Evolutionary conservation across 2,329 filamentous ascomycete genomes (phyloP).

Genomic region (Fusarium sp.): DNA sequence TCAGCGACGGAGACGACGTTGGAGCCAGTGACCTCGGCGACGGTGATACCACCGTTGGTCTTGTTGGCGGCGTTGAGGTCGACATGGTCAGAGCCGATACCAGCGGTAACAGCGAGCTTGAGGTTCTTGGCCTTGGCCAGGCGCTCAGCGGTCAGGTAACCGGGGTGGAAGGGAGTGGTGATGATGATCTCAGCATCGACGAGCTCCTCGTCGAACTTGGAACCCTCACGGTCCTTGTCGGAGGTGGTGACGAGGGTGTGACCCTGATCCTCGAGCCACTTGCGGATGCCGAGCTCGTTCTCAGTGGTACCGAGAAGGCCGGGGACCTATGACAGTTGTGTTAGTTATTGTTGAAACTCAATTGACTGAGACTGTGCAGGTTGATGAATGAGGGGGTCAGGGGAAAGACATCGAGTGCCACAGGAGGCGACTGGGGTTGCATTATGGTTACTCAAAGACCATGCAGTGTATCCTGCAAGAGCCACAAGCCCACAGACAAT

Average conservation of each 20-base stretch:
- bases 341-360: constrained; percentile 30
- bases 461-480: constrained; percentile 29
- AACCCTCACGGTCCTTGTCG: constrained; percentile 95
- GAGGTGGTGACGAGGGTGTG: constrained; percentile 97
- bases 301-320: constrained; percentile 92
- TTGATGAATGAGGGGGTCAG: constrained; percentile 7
- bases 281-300: constrained; percentile 96
- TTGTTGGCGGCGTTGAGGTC: constrained; percentile 97
- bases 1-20: constrained; percentile 99
- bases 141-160: constrained; percentile 95
- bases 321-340: constrained; percentile 63
- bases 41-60: constrained; percentile 96
- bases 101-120: constrained; percentile 95
- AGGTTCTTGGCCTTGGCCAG: constrained; percentile 98
- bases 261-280: constrained; percentile 97
- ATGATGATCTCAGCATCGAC: constrained; percentile 99
- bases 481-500: constrained; percentile 13
- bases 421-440: constrained; percentile 22
- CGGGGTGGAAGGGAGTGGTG: constrained; percentile 98
- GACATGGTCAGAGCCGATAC: constrained; percentile 98
- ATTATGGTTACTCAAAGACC: constrained; percentile 15
- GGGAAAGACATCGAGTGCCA: constrained; percentile 14
- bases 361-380: constrained; percentile 18
- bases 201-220: constrained; percentile 92
- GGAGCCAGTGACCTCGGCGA: constrained; percentile 96